Percentiles rank a stretch among this genome's conserved stretches.
Conservation (phyloP, 2,329 filamentous ascomycete genomes). For the Nemania serpens region DNA sequence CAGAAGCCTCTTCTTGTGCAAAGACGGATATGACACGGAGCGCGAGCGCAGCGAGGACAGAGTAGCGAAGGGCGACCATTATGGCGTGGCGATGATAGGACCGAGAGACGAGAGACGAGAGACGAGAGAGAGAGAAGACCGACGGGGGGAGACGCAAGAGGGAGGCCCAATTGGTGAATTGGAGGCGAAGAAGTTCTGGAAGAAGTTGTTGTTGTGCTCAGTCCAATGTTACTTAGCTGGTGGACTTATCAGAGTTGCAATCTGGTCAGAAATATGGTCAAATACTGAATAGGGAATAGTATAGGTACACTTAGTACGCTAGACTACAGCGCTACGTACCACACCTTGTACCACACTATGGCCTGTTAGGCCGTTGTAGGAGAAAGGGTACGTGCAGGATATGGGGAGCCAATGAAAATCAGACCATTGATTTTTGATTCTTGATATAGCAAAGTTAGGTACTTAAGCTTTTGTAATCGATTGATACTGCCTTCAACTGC, state of each 20-base stretch:
- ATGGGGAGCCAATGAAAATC: too few relatives aligned
- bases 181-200: slow-evolving; percentile 9
- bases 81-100: slow-evolving; percentile 18
- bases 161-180: background rate
- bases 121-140: slow-evolving; percentile 9
- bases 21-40: slow-evolving; percentile 42
- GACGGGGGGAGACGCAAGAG: background rate
- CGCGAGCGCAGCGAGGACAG: slow-evolving; percentile 41
- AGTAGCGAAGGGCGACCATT: slow-evolving; percentile 44
- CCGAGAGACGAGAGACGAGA: slow-evolving; percentile 17
- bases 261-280: background rate
- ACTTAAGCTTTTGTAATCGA: too few relatives aligned
- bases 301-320: too few relatives aligned
- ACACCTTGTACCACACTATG: too few relatives aligned
- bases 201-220: slow-evolving; percentile 14
- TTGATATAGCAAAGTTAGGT: too few relatives aligned
- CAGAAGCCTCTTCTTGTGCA: slow-evolving; percentile 32
- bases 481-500: too few relatives aligned
- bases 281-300: background rate
- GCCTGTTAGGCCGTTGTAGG: too few relatives aligned
- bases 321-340: too few relatives aligned
- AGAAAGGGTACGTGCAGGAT: too few relatives aligned
- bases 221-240: background rate
- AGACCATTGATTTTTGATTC: too few relatives aligned
- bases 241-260: background rate